Base-by-base conservation (phyloP, 1,139 yeast species). In the Debaryomycetaceae sp. region DNA sequence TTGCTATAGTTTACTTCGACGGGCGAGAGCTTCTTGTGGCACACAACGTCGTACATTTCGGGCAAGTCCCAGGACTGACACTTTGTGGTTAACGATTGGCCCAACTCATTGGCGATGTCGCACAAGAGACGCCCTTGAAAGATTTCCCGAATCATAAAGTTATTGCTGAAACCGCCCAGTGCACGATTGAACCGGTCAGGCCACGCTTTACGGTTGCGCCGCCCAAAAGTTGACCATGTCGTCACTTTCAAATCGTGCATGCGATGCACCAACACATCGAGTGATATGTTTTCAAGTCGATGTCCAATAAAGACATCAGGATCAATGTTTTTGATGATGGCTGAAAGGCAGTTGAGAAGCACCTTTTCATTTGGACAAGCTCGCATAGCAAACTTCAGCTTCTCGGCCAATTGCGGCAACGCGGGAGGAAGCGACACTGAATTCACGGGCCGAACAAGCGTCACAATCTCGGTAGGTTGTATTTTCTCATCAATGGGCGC, bases 11-110 rank as follows among this genome's bases (percentile, higher is more conserved):
- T 86, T 33, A 82, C 72, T 42, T 87, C 97, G 40, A 75, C 55
- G 5, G 87, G 65, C 10, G 62, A 56, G 36, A 71, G 71, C 39
- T 69, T 66, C 49, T 70, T 68, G 42, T 73, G 66, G 58, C 87
- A 71, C 34, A 82, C 73, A 28, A 83, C 69, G 26, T 75, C 77
- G 43, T 77, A 78, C 96, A 92, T 90, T 55, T 92, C 99, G 8
- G 80, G 66, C 34, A 92, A 62, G 35, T 85, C 93, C 96, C 96
- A 92, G n/a, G 92, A 81, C 50, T 85, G 93, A 58, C 98, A 92
- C 46, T 86, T 85, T 8, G 77, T 64, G 3, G 96, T 86, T 38
- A 90, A 63, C 1, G 96, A 87, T 49, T 82, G 92, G 29, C 98
- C 99, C 75, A 87, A 73, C 45, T 86, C 95, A 51, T 90, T 90